A percentile compares a stretch with the other conserved stretches of the same genome.
phyloP scores from a whole-genome alignment of 2,329 filamentous ascomycete species.

The Decorospora gaudefroyi region DNA sequence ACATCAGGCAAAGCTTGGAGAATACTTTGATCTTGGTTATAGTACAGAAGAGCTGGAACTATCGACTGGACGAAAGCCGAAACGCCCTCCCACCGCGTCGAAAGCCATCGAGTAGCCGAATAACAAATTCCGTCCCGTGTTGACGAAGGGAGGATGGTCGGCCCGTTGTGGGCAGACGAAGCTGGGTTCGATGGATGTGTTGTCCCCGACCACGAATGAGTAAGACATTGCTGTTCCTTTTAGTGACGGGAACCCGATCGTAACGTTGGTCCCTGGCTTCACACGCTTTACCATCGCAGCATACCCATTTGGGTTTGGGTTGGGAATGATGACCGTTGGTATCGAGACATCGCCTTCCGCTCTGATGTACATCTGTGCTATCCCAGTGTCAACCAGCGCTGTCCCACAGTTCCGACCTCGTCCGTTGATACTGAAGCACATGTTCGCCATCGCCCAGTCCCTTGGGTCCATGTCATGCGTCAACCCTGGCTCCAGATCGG shows the following conservation, averaged over 20 bases:
- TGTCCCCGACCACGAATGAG: conserved; percentile 35
- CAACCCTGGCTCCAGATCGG: conserved; percentile 32
- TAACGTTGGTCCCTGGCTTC: conserved; percentile 36
- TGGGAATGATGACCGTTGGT: conserved; percentile 37
- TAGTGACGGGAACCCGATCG: conserved; percentile 31
- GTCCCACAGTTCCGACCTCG: conserved; percentile 28
- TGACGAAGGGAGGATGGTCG: conserved; percentile 35
- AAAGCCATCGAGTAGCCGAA: conserved; percentile 42
- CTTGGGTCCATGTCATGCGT: conserved; percentile 35
- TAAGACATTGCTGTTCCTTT: conserved; percentile 26
- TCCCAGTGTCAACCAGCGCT: conserved; percentile 42
- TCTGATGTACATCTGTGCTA: conserved; percentile 45
- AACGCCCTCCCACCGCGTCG: conserved; percentile 40
- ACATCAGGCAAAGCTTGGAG: not conserved
- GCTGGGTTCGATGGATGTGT: conserved; percentile 30
- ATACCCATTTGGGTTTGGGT: conserved; percentile 37
- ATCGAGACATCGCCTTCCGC: conserved; percentile 33
- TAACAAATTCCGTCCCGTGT: conserved; percentile 44
- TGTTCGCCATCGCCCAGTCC: conserved; percentile 44
- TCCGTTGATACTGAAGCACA: conserved; percentile 38
- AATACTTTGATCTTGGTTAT: conserved; percentile 8
- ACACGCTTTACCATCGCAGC: conserved; percentile 38
- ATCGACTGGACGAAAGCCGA: conserved; percentile 37
- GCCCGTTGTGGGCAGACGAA: conserved; percentile 36
- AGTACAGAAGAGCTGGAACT: conserved; percentile 22